Base-by-base conservation (phyloP, 257 asterid species). In the Buddleja alternifolia region DNA sequence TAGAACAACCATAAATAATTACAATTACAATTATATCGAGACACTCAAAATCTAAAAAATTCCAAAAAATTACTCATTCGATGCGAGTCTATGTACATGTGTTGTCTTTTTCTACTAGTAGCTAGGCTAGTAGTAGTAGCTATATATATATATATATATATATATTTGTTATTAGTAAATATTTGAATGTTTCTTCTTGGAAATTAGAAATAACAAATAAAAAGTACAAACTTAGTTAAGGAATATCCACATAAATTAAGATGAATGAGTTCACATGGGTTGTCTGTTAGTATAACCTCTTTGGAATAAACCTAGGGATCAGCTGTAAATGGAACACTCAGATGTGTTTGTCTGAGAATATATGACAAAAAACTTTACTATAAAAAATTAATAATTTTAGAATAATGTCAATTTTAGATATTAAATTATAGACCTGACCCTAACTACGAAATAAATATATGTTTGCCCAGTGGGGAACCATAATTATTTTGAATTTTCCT, bases 241-340 rank as follows among this genome's bases (percentile, higher is more conserved):
- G 17, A 24, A 9, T 25, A 1, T 37, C 25, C 1, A 40, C 14
- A 44, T 69, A 58, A 56, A 57, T 16, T 25, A 69, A 60, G 2
- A 36, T 47, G 63, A 17, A 20, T 32, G 46, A 55, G 73, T 55
- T 63, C 75, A 72, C 82, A 72, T 72, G 75, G 72, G 29, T 66
- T 66, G 81, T 72, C 57, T 60, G 57, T 39, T 60, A 44, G 73
- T 55, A 8, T 63, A 60, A 54, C 19, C 60, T 61, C 21, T 47
- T 60, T 45, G 82, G 58, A 72, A 67, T 67, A 67, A 72, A 72
- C 67, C 46, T 54, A 54, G 71, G 71, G 55, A 67, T 72, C 68
- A 47, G 40, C 69, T 53, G 67, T 63, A 19, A 24, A 8, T 62
- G 59, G 46, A 57, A 29, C 2, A 17, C 60, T 63, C 24, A 29